phyloP scores from a whole-genome alignment of 805 yeast species.

The Wickerhamiella allomyrinae region DNA sequence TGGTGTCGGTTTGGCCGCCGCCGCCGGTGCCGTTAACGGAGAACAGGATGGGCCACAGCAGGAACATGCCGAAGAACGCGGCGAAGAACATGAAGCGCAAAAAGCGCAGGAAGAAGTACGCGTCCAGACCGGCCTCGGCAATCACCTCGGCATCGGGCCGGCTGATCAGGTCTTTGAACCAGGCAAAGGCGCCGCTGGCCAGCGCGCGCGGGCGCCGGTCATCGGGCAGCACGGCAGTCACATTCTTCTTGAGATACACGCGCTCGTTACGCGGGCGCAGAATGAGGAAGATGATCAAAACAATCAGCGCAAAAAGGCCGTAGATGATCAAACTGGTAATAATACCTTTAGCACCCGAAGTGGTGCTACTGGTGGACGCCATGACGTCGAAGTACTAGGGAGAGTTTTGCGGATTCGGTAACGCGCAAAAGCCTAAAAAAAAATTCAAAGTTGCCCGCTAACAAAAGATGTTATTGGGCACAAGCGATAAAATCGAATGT shows the following conservation, averaged over 20 bases:
- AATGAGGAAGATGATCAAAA: conserved; percentile 46
- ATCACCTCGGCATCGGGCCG: conserved; percentile 64
- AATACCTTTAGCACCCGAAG: conserved; percentile 19
- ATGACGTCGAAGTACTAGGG: too few species aligned
- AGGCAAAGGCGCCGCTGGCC: conserved; percentile 49
- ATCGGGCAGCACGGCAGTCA: conserved; percentile 38
- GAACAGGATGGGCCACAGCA: conserved; percentile 55
- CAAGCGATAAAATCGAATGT: too few species aligned
- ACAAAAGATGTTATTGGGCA: too few species aligned
- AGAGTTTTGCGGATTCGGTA: too few species aligned
- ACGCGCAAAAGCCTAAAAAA: too few species aligned
- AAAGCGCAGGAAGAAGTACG: conserved; percentile 78
- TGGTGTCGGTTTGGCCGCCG: conserved; percentile 48
- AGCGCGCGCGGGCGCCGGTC: conserved; percentile 49
- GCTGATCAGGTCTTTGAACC: conserved; percentile 51
- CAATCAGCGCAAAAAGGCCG: conserved; percentile 47
- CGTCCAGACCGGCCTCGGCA: conserved; percentile 86
- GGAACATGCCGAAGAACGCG: conserved; percentile 39
- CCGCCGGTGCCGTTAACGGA: conserved; percentile 64
- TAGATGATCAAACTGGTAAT: conserved; percentile 58
- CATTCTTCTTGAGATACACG: conserved; percentile 73
- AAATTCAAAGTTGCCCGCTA: too few species aligned
- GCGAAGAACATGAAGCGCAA: conserved; percentile 40
- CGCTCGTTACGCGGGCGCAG: conserved; percentile 53
- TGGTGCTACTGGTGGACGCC: neutral